phyloP scores from a whole-genome alignment of 179 eudicot species.

The Beta macrorhiza region DNA sequence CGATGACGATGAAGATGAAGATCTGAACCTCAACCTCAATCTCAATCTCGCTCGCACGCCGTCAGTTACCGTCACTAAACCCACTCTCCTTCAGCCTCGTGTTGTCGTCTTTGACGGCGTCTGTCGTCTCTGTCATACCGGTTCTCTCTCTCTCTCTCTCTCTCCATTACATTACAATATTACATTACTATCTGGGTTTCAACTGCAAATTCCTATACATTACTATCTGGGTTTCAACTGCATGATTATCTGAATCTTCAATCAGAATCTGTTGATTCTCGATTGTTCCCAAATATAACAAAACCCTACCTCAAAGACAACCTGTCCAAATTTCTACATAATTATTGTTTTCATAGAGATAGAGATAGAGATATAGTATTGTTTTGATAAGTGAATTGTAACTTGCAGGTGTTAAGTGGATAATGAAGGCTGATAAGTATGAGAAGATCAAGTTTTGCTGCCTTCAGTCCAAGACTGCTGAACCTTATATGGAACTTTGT shows the following conservation, averaged over 20 bases:
- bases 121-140: constrained; percentile 83
- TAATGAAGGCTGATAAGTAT: constrained; percentile 67
- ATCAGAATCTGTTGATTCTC: too few relatives aligned
- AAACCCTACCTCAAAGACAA: too few relatives aligned
- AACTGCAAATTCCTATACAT: too few relatives aligned
- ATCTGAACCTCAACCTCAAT: too few relatives aligned
- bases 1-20: constrained; percentile 20
- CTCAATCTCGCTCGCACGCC: not conserved
- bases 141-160: constrained; percentile 29
- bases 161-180: not conserved
- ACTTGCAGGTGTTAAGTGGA: constrained; percentile 60
- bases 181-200: too few relatives aligned
- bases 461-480: constrained; percentile 85
- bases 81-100: constrained; percentile 58
- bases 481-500: constrained; percentile 75
- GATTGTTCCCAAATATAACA: too few relatives aligned
- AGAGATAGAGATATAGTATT: too few relatives aligned
- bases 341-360: too few relatives aligned
- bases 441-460: constrained; percentile 88
- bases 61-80: constrained; percentile 11
- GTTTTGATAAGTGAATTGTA: too few relatives aligned
- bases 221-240: not conserved
- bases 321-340: too few relatives aligned
- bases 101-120: constrained; percentile 86
- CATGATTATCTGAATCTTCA: not conserved